phyloP scores from a whole-genome alignment of 768 basidiomycete species.

The Clitopilus hobsonii region DNA sequence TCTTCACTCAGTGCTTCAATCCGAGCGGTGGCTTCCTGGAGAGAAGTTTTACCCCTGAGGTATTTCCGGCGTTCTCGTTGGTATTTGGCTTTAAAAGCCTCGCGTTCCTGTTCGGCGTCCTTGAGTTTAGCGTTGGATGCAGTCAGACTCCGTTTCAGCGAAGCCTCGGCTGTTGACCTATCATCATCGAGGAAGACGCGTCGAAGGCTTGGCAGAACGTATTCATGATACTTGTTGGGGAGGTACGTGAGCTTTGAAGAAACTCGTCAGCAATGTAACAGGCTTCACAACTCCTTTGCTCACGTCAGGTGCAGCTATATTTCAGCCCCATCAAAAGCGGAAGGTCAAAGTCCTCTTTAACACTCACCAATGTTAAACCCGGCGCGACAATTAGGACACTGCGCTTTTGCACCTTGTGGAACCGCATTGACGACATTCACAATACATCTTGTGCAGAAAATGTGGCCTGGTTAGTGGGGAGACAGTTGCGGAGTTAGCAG shows the following conservation, averaged over 20 bases:
- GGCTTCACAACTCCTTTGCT: too few species aligned
- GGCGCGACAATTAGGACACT: not conserved
- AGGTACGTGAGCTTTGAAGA: conserved; percentile 25
- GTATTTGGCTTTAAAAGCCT: too few species aligned
- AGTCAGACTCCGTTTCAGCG: conserved; percentile 25
- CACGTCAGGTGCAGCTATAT: conserved; percentile 24
- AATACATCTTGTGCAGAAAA: conserved; percentile 6
- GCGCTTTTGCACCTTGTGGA: not conserved
- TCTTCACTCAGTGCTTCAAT: too few species aligned
- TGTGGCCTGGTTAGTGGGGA: conserved; percentile 4
- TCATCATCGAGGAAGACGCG: conserved; percentile 42
- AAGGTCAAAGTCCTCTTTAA: too few species aligned
- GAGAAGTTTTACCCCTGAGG: too few species aligned
- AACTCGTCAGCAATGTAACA: not conserved
- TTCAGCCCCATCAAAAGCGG: not conserved
- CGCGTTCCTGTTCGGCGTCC: conserved; percentile 25
- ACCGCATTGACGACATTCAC: conserved; percentile 3
- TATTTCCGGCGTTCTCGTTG: too few species aligned
- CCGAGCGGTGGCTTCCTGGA: too few species aligned
- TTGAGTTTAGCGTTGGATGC: not conserved
- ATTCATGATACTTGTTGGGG: conserved; percentile 45
- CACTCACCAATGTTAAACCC: not conserved
- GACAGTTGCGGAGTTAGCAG: too few species aligned
- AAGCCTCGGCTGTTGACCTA: conserved; percentile 16
- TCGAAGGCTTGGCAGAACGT: conserved; percentile 39